phyloP scores from a whole-genome alignment of 345 rosid species.

The Brassica nigra region DNA sequence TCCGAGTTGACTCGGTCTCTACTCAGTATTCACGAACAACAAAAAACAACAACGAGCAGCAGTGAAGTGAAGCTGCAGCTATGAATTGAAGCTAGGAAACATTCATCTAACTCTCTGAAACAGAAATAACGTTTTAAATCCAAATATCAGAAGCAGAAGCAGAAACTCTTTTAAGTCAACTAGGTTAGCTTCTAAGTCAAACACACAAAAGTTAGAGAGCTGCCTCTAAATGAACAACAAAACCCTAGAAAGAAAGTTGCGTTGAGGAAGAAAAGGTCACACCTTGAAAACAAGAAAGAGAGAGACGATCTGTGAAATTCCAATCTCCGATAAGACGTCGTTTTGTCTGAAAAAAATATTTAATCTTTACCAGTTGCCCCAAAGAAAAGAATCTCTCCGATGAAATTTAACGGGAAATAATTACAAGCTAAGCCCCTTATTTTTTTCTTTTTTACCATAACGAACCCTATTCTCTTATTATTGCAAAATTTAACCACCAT shows the following conservation, averaged over 20 bases:
- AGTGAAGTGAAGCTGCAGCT: conserved; percentile 1
- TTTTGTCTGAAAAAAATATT: conserved; percentile 21
- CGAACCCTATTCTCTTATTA: background rate
- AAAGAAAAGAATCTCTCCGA: background rate
- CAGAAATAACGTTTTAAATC: conserved; percentile 13
- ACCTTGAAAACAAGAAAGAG: conserved; percentile 35
- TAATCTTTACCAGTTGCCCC: conserved; percentile 5
- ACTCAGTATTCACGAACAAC: background rate
- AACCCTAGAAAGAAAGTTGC: conserved; percentile 25
- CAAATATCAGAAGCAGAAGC: background rate
- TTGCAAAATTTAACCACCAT: background rate
- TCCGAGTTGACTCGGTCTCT: conserved; percentile 24
- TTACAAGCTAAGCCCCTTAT: background rate
- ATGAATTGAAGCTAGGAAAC: conserved; percentile 4
- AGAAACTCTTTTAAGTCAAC: conserved; percentile 34
- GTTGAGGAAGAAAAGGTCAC: conserved; percentile 2
- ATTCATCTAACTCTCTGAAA: background rate
- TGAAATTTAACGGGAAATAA: background rate
- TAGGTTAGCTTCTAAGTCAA: conserved; percentile 22
- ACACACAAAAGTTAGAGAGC: conserved; percentile 17
- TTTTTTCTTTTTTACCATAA: background rate
- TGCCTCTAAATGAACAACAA: conserved; percentile 11
- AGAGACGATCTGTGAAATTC: conserved; percentile 39
- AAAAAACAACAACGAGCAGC: background rate
- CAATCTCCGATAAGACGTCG: conserved; percentile 42